Evolutionary conservation across 2,329 filamentous ascomycete genomes (phyloP).

Genomic region (Colletotrichum spinosum): DNA sequence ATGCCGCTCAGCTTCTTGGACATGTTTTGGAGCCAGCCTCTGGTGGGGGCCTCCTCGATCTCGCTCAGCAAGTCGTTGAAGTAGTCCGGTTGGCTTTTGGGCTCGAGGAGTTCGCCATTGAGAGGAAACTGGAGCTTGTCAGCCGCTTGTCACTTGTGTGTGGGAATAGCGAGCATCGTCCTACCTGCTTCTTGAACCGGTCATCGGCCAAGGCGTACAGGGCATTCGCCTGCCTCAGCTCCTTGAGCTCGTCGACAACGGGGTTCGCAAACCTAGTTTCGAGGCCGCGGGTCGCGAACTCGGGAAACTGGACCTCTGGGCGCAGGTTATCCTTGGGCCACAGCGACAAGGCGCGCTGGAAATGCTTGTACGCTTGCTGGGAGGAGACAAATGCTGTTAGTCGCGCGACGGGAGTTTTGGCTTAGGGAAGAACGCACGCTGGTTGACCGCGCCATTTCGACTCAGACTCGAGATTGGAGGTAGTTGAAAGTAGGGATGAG

Average conservation of each 20-base stretch:
- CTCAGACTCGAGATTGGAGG: not conserved
- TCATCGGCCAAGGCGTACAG: conserved; percentile 70
- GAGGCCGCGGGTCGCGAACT: conserved; percentile 62
- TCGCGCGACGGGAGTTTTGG: not conserved
- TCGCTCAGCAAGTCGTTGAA: conserved; percentile 71
- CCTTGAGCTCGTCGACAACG: conserved; percentile 56
- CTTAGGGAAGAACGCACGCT: conserved; percentile 36
- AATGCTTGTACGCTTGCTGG: conserved; percentile 59
- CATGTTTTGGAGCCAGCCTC: conserved; percentile 64
- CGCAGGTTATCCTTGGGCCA: conserved; percentile 75
- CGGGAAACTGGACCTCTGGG: conserved; percentile 71
- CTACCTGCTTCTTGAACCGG: conserved; percentile 67
- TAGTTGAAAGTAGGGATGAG: not conserved
- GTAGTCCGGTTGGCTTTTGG: conserved; percentile 73
- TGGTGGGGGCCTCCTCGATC: conserved; percentile 70
- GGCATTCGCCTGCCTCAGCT: conserved; percentile 69
- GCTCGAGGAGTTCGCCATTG: conserved; percentile 64
- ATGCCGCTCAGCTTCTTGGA: conserved; percentile 68
- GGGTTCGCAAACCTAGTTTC: conserved; percentile 45
- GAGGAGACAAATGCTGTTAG: conserved; percentile 10
- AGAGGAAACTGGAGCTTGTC: conserved; percentile 44
- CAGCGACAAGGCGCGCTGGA: conserved; percentile 62
- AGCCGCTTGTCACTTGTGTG: not conserved
- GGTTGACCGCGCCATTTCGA: conserved; percentile 40
- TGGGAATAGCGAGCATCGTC: conserved; percentile 31